phyloP scores from a whole-genome alignment of 345 rosid species.

The Camelina sativa region DNA sequence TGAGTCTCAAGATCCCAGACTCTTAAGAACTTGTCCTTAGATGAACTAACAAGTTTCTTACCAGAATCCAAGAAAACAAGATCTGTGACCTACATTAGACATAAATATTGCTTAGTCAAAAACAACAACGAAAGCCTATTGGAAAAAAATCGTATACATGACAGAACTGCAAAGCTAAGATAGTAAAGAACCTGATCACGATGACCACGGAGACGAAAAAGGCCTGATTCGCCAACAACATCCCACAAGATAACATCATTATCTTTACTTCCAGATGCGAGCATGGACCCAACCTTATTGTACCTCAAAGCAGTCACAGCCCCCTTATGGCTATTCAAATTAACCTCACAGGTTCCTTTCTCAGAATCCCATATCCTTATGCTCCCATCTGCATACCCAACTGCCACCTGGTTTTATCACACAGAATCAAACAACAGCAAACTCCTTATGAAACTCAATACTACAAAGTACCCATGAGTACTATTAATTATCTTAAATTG shows the following conservation, averaged over 20 bases:
- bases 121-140: background rate
- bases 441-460: background rate
- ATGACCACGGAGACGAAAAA: conserved; percentile 85
- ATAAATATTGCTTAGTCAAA: background rate
- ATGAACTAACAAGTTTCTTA: conserved; percentile 86
- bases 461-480: background rate
- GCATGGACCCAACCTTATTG: conserved; percentile 68
- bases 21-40: conserved; percentile 92
- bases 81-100: conserved; percentile 74
- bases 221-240: conserved; percentile 85
- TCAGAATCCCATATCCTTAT: conserved; percentile 89
- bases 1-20: conserved; percentile 99
- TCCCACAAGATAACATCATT: conserved; percentile 93
- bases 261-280: conserved; percentile 97
- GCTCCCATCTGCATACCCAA: conserved; percentile 87
- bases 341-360: conserved; percentile 76
- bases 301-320: conserved; percentile 77
- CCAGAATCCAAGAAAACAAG: conserved; percentile 87
- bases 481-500: background rate
- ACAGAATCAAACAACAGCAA: conserved; percentile 12
- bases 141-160: background rate
- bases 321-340: conserved; percentile 83
- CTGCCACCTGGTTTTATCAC: conserved; percentile 49
- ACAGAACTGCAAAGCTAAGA: conserved; percentile 2
- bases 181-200: conserved; percentile 77